A percentile compares a stretch with the other conserved stretches of the same genome.
phyloP scores from a whole-genome alignment of 768 basidiomycete species.

The Termitomyces eurrhizus region DNA sequence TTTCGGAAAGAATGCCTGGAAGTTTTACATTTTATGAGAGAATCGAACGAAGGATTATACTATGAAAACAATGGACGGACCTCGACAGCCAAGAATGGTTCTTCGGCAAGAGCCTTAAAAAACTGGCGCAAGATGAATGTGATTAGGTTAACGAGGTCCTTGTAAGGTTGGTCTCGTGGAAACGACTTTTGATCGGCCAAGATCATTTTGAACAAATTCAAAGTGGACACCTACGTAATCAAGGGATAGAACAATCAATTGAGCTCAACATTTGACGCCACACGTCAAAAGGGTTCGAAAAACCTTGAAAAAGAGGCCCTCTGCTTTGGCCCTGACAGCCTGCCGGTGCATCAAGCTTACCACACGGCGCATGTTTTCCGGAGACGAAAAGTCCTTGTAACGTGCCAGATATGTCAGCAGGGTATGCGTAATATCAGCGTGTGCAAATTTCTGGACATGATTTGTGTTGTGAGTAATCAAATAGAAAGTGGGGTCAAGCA shows the following conservation, averaged over 20 bases:
- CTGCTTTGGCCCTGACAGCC: constrained; percentile 86
- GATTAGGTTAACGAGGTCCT: constrained; percentile 81
- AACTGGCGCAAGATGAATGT: constrained; percentile 87
- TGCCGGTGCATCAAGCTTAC: constrained; percentile 89
- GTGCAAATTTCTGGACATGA: constrained; percentile 74
- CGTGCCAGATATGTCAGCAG: constrained; percentile 78
- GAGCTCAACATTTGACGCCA: constrained; percentile 18
- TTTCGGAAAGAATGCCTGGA: constrained; percentile 87
- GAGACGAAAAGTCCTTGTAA: constrained; percentile 74
- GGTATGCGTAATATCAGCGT: constrained; percentile 81
- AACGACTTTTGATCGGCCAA: constrained; percentile 76
- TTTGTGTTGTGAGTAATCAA: background rate
- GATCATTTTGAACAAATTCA: constrained; percentile 85
- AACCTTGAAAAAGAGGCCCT: constrained; percentile 95
- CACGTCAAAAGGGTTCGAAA: constrained; percentile 19
- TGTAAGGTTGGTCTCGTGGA: constrained; percentile 73
- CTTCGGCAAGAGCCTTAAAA: constrained; percentile 86
- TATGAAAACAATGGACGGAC: constrained; percentile 37
- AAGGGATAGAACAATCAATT: constrained; percentile 13
- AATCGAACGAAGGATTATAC: background rate
- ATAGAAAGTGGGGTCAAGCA: constrained; percentile 5
- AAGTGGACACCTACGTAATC: constrained; percentile 70
- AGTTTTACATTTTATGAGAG: background rate
- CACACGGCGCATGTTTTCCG: constrained; percentile 87
- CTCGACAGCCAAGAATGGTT: constrained; percentile 87